A percentile compares a stretch with the other conserved stretches of the same genome.
These are phyloP conservation scores for Malassezia vespertilionis DNA, from an alignment of 1,284 basidiomycete species.

Conservation along the genomic window DNA sequence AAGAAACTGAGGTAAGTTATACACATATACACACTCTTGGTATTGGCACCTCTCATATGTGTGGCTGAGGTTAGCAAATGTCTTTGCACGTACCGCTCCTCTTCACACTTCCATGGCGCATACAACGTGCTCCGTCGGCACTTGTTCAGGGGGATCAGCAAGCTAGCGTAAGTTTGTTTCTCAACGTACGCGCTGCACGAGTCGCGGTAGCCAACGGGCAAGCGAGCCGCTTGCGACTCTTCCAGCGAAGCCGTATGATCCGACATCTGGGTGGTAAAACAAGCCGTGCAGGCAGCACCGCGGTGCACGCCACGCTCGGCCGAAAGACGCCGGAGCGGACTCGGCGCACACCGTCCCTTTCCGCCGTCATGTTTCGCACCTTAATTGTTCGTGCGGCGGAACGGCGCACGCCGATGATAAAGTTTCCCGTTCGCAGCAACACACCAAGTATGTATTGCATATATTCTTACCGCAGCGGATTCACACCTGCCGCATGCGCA, in stretches of 20 bases:
- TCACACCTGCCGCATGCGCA: slow-evolving; percentile 37
- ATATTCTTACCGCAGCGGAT: slow-evolving; percentile 16
- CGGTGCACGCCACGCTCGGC: slow-evolving; percentile 8
- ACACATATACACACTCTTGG: slow-evolving; percentile 11
- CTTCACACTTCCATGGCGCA: slow-evolving; percentile 70
- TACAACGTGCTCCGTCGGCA: slow-evolving; percentile 65
- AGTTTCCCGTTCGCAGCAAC: slow-evolving; percentile 35
- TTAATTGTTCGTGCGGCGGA: slow-evolving; percentile 27
- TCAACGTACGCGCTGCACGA: slow-evolving; percentile 73
- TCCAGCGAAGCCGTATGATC: slow-evolving; percentile 63
- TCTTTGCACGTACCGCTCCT: slow-evolving; percentile 53
- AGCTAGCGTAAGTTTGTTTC: slow-evolving; percentile 50
- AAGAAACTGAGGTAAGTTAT: slow-evolving; percentile 13
- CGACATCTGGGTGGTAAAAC: slow-evolving; percentile 1
- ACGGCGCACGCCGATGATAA: slow-evolving; percentile 29
- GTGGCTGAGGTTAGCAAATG: slow-evolving; percentile 13
- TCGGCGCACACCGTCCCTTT: too few species aligned
- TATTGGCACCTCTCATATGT: slow-evolving; percentile 19
- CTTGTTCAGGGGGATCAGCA: slow-evolving; percentile 72
- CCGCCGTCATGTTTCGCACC: slow-evolving; percentile 23
- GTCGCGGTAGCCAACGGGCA: slow-evolving; percentile 77
- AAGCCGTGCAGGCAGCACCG: not conserved
- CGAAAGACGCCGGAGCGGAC: not conserved
- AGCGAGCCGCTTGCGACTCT: slow-evolving; percentile 63
- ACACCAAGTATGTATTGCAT: slow-evolving; percentile 21